Conservation (phyloP, 169 alveolate species). For the Besnoitia besnoiti region DNA sequence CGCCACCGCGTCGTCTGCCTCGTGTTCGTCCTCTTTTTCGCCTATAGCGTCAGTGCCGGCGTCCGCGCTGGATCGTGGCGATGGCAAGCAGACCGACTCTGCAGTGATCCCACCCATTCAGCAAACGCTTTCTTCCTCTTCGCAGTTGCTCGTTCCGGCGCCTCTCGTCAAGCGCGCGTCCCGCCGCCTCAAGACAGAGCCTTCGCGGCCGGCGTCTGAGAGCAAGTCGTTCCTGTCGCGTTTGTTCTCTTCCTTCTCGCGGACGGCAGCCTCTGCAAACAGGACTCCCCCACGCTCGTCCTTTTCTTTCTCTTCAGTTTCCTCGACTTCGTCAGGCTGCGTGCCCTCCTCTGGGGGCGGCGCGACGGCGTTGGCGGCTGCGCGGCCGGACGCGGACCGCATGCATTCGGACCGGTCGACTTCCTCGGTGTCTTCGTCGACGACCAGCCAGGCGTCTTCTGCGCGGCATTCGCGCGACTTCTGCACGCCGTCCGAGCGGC, state of each 20-base stretch:
- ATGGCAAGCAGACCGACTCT: no score
- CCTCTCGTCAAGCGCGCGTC: background rate
- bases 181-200: background rate
- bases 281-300: background rate
- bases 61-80: no score
- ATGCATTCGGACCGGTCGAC: background rate
- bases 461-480: background rate
- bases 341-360: background rate
- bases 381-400: background rate
- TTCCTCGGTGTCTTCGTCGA: background rate
- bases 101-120: no score
- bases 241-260: background rate
- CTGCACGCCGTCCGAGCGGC: background rate
- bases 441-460: background rate
- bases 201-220: slow-evolving; percentile 1
- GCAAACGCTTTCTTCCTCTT: background rate
- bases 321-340: background rate
- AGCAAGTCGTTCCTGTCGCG: background rate
- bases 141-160: background rate
- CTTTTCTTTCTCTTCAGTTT: background rate
- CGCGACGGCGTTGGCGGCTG: background rate
- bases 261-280: background rate
- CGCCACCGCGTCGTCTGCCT: no score
- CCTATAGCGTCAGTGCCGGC: no score
- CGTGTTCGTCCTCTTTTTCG: no score